These are phyloP conservation scores for Teunomyces panamensis DNA, from an alignment of 805 yeast genomes.

Conservation along the genomic window DNA sequence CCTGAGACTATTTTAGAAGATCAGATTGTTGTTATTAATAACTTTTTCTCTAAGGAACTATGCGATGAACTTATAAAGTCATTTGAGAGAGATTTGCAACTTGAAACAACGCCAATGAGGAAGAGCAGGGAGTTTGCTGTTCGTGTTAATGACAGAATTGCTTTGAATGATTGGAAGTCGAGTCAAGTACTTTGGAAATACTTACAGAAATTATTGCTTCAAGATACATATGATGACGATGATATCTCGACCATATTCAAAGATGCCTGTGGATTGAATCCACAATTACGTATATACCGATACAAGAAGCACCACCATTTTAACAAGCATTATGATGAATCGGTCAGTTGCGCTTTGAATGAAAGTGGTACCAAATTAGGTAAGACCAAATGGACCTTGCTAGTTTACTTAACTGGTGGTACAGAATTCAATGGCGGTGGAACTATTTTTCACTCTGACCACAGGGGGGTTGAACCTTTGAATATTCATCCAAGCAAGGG, in stretches of 20 bases:
- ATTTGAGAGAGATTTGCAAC: constrained; percentile 20
- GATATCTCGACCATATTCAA: constrained; percentile 27
- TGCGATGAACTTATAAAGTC: constrained; percentile 40
- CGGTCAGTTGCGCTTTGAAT: constrained; percentile 34
- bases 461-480: constrained; percentile 19
- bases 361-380: constrained; percentile 28
- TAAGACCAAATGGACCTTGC: constrained; percentile 55
- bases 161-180: constrained; percentile 38
- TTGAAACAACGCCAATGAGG: constrained; percentile 48
- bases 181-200: constrained; percentile 42
- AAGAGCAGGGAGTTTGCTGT: constrained; percentile 55
- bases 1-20: constrained; percentile 24
- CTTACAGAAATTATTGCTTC: constrained; percentile 28
- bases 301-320: constrained; percentile 57
- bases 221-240: constrained; percentile 25
- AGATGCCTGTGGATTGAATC: constrained; percentile 48
- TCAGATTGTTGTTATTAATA: constrained; percentile 41
- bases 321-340: constrained; percentile 60
- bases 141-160: constrained; percentile 52
- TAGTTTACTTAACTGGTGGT: constrained; percentile 56
- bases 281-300: constrained; percentile 54
- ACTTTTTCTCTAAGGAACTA: constrained; percentile 33
- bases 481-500: constrained; percentile 51
- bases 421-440: constrained; percentile 59
- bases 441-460: constrained; percentile 48